These are phyloP conservation scores for Ceratocystis alfenasii DNA, from an alignment of 2,329 filamentous ascomycete genomes.

Conservation along the genomic window DNA sequence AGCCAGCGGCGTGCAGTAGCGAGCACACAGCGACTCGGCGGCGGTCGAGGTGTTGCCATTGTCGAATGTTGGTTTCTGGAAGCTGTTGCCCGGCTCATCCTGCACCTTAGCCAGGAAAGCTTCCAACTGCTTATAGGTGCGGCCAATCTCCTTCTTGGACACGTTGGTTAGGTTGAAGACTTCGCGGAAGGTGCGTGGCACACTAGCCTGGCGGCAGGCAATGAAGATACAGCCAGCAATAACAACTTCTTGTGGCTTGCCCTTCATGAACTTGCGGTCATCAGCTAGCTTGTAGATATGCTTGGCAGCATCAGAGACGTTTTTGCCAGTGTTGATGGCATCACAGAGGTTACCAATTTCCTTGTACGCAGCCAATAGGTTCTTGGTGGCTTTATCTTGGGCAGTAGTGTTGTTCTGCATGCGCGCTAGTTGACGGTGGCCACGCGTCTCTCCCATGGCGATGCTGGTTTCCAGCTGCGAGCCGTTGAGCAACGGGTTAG, in stretches of 20 bases:
- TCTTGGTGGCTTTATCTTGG: conserved; percentile 73
- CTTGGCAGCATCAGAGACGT: conserved; percentile 80
- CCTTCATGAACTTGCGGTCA: conserved; percentile 86
- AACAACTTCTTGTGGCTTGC: conserved; percentile 85
- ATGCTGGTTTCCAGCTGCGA: conserved; percentile 83
- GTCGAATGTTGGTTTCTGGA: conserved; percentile 45
- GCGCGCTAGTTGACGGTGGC: conserved; percentile 63
- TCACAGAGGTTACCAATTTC: conserved; percentile 84
- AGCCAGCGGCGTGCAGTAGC: conserved; percentile 76
- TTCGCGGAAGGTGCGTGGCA: conserved; percentile 84
- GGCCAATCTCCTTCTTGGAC: conserved; percentile 91
- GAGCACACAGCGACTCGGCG: conserved; percentile 72
- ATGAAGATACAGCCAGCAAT: conserved; percentile 97
- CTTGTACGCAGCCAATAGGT: conserved; percentile 70
- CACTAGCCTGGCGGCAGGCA: conserved; percentile 78
- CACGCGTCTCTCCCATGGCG: conserved; percentile 63
- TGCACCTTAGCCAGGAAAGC: conserved; percentile 69
- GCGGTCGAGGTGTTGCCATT: conserved; percentile 67
- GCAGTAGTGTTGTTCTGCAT: conserved; percentile 75
- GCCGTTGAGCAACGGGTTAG: conserved; percentile 80
- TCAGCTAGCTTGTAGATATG: conserved; percentile 91
- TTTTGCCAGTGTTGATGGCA: conserved; percentile 65
- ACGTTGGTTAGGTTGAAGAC: conserved; percentile 90
- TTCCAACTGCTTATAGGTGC: conserved; percentile 88
- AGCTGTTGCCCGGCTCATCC: conserved; percentile 41